Base-by-base conservation (phyloP, 2,329 filamentous ascomycete species). In the Trichoderma sp. region DNA sequence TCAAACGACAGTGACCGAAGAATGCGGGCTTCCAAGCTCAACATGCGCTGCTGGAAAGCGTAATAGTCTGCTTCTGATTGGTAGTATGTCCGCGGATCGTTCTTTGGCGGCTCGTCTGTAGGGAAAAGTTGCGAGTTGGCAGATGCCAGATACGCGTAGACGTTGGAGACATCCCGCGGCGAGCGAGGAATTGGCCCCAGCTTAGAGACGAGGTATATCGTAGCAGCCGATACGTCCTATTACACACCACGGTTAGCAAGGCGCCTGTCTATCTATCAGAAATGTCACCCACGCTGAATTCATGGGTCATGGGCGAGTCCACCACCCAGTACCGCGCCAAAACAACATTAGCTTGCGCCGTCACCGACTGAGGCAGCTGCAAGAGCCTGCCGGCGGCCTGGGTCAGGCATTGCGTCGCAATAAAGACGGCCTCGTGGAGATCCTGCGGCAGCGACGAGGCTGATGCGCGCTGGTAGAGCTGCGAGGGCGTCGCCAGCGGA, bases 351-450 rank as follows among this genome's bases (percentile, higher is more conserved):
- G 94, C 93, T 75, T 94, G 92, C 5, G 94, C 92, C 49, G 96
- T 92, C 49, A 93, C 88, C 73, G 94, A 92, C 77, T 97, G 94
- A 7, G 93, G 92, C 49, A 98, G 84, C 59, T 92, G 88, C 3
- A 99, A 85, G 21, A 98, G 86, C 61, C 96, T 85, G 34, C 92
- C 92, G 13, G 92, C 91, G 26, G 90, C 89, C 79, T 96, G 92
- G 3, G 91, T 92, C 54, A 95, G 86, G 73, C 87, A 87, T 76
- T 91, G 89, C 43, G 90, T 90, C 66, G 90, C 85, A 77, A 90
- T 91, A 74, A 91, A 90, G 71, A 94, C 83, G 71, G 87, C 86
- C 76, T 91, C 89, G 77, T 92, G 91, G 16, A 95, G 82, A 72
- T 93, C 89, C 37, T 81, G 80, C 1, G 92, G 90, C 2, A 94